Base-by-base conservation (phyloP, 495 filamentous ascomycete species). In the Penicillium coprophilum region DNA sequence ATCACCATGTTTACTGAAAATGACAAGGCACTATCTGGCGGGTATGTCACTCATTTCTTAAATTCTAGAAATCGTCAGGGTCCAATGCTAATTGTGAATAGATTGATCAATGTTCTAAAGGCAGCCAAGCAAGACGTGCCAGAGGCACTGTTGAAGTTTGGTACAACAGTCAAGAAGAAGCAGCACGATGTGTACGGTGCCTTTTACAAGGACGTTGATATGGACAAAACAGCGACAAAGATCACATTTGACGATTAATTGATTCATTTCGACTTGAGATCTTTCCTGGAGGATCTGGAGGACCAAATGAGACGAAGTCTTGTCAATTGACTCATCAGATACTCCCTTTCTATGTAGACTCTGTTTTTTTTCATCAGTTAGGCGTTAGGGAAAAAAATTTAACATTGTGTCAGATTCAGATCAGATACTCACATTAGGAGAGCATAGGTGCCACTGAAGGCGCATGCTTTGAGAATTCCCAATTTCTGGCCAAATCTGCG, bases 111-210 rank as follows among this genome's bases (percentile, higher is more conserved):
- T 67, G 91, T 98, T 46, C 79, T 98, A 36, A 91, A 88, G 68
- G 89, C 85, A 10, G 92, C 94, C 6, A 88, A 89, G 47, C 94
- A 97, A 66, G 80, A 85, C 6, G 88, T 98, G 1, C 94, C 94
- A 5, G 90, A 96, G 34, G 87, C 85, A 12, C 73, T 97, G 34
- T 70, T 96, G 58, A 96, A 94, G 66, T 98, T 96, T 59, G 94
- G 94, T 51, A 93, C 89, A n/a, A 97, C 92, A 13, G 94, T 98
- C 30, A 97, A 97, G 82, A 96, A 95, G 81, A 97, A 97, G 89
- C 84, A 83, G 40, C 93, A 98, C 71, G 88, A 88, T 51, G 85
- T 85, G 9, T 98, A 97, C 68, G 94, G 94, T 43, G 89, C 90
- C 1, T 97, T 96, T 65, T 95, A 84, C 78, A 96, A 92, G 70